phyloP scores from a whole-genome alignment of 1,284 basidiomycete genomes.

The Blastosporella zonata region DNA sequence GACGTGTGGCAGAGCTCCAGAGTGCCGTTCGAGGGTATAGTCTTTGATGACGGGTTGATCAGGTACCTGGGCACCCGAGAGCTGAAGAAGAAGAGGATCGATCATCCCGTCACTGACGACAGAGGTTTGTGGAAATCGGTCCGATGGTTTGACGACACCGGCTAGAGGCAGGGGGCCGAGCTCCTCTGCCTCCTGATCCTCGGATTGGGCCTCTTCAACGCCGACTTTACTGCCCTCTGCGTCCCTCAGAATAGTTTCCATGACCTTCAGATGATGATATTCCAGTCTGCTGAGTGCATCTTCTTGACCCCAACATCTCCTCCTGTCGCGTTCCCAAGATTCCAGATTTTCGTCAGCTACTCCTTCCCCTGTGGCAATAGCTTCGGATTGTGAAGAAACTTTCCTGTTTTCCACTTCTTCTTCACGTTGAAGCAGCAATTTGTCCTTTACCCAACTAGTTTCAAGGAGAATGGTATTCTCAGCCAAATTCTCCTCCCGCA shows the following conservation, averaged over 20 bases:
- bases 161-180: background rate
- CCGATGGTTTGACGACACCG: conserved; percentile 7
- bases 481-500: conserved; percentile 59
- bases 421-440: conserved; percentile 12
- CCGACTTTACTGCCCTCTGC: conserved; percentile 27
- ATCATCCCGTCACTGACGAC: conserved; percentile 13
- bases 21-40: background rate
- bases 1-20: conserved; percentile 6
- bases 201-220: conserved; percentile 11
- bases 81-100: conserved; percentile 14
- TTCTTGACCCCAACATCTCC: conserved; percentile 32
- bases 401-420: conserved; percentile 13
- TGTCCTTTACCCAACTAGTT: conserved; percentile 16
- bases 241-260: conserved; percentile 47
- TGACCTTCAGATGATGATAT: conserved; percentile 34
- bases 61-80: conserved; percentile 7
- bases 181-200: conserved; percentile 15
- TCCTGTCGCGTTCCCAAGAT: conserved; percentile 21
- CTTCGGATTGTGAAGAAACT: conserved; percentile 4
- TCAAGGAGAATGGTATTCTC: conserved; percentile 35
- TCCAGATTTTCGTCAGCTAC: conserved; percentile 16
- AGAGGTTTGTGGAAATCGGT: conserved; percentile 9
- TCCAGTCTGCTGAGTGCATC: conserved; percentile 38
- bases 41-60: conserved; percentile 3
- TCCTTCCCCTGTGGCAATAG: conserved; percentile 13